Evolutionary conservation across 2,329 filamentous ascomycete species (phyloP).

Genomic region (Phialophora tarda): DNA sequence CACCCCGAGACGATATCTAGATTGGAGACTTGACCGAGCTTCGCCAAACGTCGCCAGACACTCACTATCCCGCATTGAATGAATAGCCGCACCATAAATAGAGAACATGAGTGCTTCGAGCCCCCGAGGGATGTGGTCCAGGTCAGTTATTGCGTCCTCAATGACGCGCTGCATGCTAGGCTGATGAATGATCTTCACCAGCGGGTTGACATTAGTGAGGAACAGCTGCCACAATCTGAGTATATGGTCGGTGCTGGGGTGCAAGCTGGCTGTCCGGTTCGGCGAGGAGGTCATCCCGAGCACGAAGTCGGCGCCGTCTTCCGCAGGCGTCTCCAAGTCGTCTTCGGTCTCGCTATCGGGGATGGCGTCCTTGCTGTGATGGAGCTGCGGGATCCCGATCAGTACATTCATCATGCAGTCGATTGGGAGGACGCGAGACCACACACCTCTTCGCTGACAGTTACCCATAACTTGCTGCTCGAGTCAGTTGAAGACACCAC

Average conservation of each 20-base stretch:
- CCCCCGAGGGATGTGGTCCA: conserved; percentile 60
- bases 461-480: conserved; percentile 24
- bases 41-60: conserved; percentile 52
- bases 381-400: conserved; percentile 10
- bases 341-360: conserved; percentile 31
- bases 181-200: conserved; percentile 71
- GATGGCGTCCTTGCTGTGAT: conserved; percentile 20
- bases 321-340: conserved; percentile 30
- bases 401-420: background rate
- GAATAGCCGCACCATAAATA: conserved; percentile 67
- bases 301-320: conserved; percentile 25
- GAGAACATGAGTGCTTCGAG: conserved; percentile 72
- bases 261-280: conserved; percentile 20
- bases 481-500: conserved; percentile 6
- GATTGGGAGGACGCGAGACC: conserved; percentile 7
- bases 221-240: conserved; percentile 67
- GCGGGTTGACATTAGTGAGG: conserved; percentile 70
- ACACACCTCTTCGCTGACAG: conserved; percentile 22
- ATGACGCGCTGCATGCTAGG: conserved; percentile 69
- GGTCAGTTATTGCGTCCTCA: conserved; percentile 64
- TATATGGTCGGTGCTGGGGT: conserved; percentile 59
- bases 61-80: conserved; percentile 63
- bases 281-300: conserved; percentile 33
- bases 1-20: conserved; percentile 52
- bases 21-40: conserved; percentile 48